Evolutionary conservation across 2,329 filamentous ascomycete genomes (phyloP).

Genomic region (Penicillium vulpinum): DNA sequence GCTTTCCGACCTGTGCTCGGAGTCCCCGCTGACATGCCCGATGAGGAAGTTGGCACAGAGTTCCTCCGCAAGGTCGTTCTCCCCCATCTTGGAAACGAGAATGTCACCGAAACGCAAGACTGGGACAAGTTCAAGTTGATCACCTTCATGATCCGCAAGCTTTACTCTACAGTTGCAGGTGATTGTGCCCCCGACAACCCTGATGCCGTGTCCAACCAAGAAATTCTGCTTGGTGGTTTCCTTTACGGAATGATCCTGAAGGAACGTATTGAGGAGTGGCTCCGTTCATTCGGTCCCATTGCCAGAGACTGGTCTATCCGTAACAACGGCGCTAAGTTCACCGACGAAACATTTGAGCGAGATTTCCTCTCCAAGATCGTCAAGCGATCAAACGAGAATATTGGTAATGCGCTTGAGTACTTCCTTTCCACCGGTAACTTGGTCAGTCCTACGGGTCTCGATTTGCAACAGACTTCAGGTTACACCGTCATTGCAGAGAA

Average conservation of each 20-base stretch:
- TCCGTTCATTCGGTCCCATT: constrained; percentile 62
- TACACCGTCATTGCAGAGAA: constrained; percentile 98
- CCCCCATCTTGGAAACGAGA: constrained; percentile 82
- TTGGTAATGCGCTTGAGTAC: constrained; percentile 86
- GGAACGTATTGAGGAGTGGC: constrained; percentile 87
- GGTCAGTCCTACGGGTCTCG: constrained; percentile 84
- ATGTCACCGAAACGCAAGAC: constrained; percentile 82
- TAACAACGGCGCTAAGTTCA: constrained; percentile 61
- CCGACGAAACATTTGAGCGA: constrained; percentile 71
- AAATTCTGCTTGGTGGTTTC: constrained; percentile 89
- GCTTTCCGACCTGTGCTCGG: constrained; percentile 89
- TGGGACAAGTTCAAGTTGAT: constrained; percentile 91
- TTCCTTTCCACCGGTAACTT: constrained; percentile 96
- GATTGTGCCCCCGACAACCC: constrained; percentile 94
- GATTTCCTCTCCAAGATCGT: constrained; percentile 80
- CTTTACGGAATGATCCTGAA: constrained; percentile 95
- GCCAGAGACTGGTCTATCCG: constrained; percentile 57
- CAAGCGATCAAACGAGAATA: constrained; percentile 78
- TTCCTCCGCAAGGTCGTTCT: constrained; percentile 88
- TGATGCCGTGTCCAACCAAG: constrained; percentile 94
- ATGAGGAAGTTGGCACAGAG: constrained; percentile 87
- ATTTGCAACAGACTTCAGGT: constrained; percentile 90
- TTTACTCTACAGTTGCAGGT: constrained; percentile 88
- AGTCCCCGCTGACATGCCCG: constrained; percentile 77
- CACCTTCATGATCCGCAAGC: constrained; percentile 92